Conservation (phyloP, 768 basidiomycete species). For the Terana coerulea region DNA sequence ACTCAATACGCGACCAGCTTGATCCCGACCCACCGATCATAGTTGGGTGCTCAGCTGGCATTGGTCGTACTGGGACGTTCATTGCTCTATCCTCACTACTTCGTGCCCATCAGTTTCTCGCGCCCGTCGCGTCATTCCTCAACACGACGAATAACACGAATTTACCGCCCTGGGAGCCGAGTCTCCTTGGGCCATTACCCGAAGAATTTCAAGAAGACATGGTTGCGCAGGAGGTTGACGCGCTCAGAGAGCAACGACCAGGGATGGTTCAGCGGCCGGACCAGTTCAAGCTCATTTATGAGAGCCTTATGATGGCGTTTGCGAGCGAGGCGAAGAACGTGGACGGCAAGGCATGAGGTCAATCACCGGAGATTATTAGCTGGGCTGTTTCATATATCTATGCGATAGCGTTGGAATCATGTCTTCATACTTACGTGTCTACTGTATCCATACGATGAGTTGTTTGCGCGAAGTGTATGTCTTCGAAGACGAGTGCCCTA, state of each 20-base stretch:
- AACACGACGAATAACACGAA: slow-evolving; percentile 23
- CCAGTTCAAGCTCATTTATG: slow-evolving; percentile 64
- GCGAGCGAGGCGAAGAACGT: neutral
- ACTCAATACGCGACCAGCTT: slow-evolving; percentile 19
- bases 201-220: slow-evolving; percentile 46
- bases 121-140: slow-evolving; percentile 26
- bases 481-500: too few species aligned
- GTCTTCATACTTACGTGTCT: too few species aligned
- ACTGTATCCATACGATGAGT: too few species aligned
- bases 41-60: slow-evolving; percentile 82
- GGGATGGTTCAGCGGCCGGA: slow-evolving; percentile 77
- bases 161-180: slow-evolving; percentile 36
- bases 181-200: slow-evolving; percentile 59
- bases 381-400: too few species aligned
- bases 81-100: slow-evolving; percentile 77
- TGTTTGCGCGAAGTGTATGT: too few species aligned
- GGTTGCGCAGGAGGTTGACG: slow-evolving; percentile 71
- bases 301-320: slow-evolving; percentile 30
- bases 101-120: slow-evolving; percentile 49
- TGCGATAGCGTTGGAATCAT: too few species aligned
- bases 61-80: slow-evolving; percentile 85
- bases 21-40: slow-evolving; percentile 75
- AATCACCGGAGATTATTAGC: too few species aligned
- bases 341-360: too few species aligned
- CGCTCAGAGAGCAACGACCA: slow-evolving; percentile 73